Evolutionary conservation across 352 stramenopile genomes (phyloP).

Genomic region (Ophiocytium majus): DNA sequence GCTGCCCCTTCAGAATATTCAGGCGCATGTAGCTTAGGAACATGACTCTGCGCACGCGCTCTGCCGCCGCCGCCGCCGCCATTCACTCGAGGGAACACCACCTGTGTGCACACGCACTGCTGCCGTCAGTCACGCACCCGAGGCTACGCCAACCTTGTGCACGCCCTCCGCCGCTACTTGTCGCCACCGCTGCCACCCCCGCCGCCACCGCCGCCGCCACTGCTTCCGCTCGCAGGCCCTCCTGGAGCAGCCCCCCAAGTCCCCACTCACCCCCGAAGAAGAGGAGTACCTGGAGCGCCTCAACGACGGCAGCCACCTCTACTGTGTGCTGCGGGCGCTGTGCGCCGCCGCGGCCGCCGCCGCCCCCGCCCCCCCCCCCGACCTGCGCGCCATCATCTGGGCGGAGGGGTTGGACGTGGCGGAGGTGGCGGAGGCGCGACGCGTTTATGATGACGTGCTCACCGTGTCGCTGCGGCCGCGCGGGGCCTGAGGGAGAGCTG

Average conservation of each 20-base stretch:
- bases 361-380: not conserved
- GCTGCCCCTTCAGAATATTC: no score
- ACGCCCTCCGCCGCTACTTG: no score
- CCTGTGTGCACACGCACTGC: no score
- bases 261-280: not conserved
- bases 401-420: not conserved
- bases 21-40: no score
- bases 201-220: no score
- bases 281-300: not conserved
- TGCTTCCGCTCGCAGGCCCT: not conserved
- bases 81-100: no score
- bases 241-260: not conserved
- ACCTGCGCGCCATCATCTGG: slow-evolving; percentile 5
- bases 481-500: not conserved
- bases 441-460: not conserved
- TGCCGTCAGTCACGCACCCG: no score
- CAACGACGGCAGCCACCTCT: slow-evolving; percentile 16
- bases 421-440: not conserved
- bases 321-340: not conserved
- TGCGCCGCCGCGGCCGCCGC: not conserved
- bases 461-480: not conserved
- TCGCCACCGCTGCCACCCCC: no score
- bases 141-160: no score
- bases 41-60: no score
- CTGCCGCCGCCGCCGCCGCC: no score